phyloP scores from a whole-genome alignment of 352 stramenopile species.

The Phytophthora macrochlamydospora region DNA sequence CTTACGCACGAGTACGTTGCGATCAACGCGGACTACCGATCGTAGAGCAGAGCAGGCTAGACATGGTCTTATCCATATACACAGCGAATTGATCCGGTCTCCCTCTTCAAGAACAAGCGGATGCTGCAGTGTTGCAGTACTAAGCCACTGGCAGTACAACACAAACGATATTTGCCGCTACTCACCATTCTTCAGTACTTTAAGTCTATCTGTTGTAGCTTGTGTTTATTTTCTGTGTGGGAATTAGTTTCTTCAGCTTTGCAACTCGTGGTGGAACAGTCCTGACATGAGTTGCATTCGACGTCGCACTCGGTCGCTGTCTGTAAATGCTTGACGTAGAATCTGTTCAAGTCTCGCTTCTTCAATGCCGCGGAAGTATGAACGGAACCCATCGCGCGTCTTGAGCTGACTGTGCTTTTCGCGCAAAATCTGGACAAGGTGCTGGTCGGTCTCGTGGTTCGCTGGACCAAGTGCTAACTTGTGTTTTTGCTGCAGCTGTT shows the following conservation, averaged over 20 bases:
- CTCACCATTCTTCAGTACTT: constrained; percentile 15
- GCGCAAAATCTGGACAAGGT: constrained; percentile 57
- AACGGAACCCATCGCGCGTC: constrained; percentile 73
- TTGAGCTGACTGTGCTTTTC: constrained; percentile 67
- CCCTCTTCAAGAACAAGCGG: constrained; percentile 8
- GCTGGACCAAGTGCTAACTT: constrained; percentile 35
- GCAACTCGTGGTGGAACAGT: constrained; percentile 39
- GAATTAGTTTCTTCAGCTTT: constrained; percentile 10
- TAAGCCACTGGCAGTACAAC: constrained; percentile 11
- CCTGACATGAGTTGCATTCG: constrained; percentile 77
- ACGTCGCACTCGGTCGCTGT: constrained; percentile 58
- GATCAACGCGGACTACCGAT: constrained; percentile 99
- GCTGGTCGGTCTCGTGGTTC: constrained; percentile 47
- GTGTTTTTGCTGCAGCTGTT: not conserved
- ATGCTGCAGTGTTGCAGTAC: constrained; percentile 3
- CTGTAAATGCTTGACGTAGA: constrained; percentile 52
- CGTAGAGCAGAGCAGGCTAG: constrained; percentile 58
- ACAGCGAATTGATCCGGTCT: constrained; percentile 2
- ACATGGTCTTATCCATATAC: constrained; percentile 7
- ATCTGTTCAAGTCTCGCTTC: constrained; percentile 49
- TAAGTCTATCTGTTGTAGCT: not conserved
- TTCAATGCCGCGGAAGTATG: constrained; percentile 70
- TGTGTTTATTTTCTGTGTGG: not conserved
- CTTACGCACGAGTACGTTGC: constrained; percentile 98
- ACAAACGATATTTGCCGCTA: not conserved